Base-by-base conservation (phyloP, 2,329 filamentous ascomycete species). In the Colletotrichum caudatum region DNA sequence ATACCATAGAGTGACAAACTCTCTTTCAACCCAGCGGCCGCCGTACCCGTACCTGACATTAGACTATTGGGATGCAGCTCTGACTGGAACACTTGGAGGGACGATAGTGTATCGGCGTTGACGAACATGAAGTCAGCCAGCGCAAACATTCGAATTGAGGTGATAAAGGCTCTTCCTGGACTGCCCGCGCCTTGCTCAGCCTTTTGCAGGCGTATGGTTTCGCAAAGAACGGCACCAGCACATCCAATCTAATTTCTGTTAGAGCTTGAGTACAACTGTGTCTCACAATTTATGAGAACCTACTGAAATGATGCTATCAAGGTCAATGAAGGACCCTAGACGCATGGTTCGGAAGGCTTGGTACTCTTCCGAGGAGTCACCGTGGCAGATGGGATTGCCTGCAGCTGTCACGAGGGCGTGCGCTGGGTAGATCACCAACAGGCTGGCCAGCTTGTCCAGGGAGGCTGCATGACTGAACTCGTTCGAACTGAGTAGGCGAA, bases 11-110 rank as follows among this genome's bases (percentile, higher is more conserved):
- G 83, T 0, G 94, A 98, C 1, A 96, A 85, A 20, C 90, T 92
- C 81, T 97, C 94, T 79, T 95, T 97, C 0, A 88, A 87, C 26
- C 88, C 91, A 1, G 87, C 89, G 35, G 84, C 86, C 39, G 85
- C 85, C 74, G 84, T 88, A 8, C 86, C 88, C 3, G 90, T 89
- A 0, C 92, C 93, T 81, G 92, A 91, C 75, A 91, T 93, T 73
- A 95, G 92, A 59, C 89, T 91, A 77, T 94, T 94, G 5, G 94
- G 95, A 79, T 97, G 94, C 14, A 89, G 89, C 78, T 98, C 95
- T 1, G 92, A 90, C 66, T 92, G 91, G 35, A 97, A 85, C 37
- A 99, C 93, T 76, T 98, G 95, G 11, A 99, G 86, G 1, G 94
- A 94, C 18, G 89, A 82, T 53, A 98, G 83, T 0, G 95, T 93